Conservation (phyloP, 805 yeast species). For the Candida awuae region DNA sequence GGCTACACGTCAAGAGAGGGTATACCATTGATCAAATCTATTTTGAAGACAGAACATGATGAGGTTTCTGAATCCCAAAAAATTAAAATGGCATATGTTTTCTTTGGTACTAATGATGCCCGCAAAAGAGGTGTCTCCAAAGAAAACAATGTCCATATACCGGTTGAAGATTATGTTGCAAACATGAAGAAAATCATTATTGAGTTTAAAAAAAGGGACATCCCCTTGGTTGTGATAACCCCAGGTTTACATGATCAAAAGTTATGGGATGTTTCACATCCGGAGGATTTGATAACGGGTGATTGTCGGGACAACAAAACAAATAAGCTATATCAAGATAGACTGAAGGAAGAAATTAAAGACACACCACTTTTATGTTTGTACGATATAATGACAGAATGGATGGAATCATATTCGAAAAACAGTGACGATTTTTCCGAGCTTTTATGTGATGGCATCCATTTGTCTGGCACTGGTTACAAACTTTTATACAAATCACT, state of each 20-base stretch:
- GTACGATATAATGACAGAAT: slow-evolving; percentile 8
- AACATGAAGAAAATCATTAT: slow-evolving; percentile 42
- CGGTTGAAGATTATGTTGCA: slow-evolving; percentile 38
- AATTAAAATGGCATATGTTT: slow-evolving; percentile 43
- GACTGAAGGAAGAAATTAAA: slow-evolving; percentile 37
- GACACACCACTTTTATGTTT: slow-evolving; percentile 33
- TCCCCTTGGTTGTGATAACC: slow-evolving; percentile 51
- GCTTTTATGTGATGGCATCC: slow-evolving; percentile 38
- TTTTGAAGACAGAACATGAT: slow-evolving; percentile 43
- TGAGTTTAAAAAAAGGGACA: slow-evolving; percentile 32
- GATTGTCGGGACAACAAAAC: slow-evolving; percentile 38
- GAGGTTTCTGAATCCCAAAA: slow-evolving; percentile 22
- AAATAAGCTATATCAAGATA: slow-evolving; percentile 44
- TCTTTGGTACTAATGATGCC: slow-evolving; percentile 78
- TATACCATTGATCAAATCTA: slow-evolving; percentile 37
- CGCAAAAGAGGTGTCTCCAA: slow-evolving; percentile 26
- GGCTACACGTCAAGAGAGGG: slow-evolving; percentile 73
- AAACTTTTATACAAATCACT: slow-evolving; percentile 30
- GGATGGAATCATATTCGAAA: slow-evolving; percentile 2
- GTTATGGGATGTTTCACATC: slow-evolving; percentile 30
- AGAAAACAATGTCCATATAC: slow-evolving; percentile 37
- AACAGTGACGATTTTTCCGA: slow-evolving; percentile 11
- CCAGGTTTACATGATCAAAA: slow-evolving; percentile 49
- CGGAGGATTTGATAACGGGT: slow-evolving; percentile 33
- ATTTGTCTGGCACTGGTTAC: slow-evolving; percentile 34